These are phyloP conservation scores for Nigrospora sphaerica DNA, from an alignment of 2,329 filamentous ascomycete species.

Conservation along the genomic window DNA sequence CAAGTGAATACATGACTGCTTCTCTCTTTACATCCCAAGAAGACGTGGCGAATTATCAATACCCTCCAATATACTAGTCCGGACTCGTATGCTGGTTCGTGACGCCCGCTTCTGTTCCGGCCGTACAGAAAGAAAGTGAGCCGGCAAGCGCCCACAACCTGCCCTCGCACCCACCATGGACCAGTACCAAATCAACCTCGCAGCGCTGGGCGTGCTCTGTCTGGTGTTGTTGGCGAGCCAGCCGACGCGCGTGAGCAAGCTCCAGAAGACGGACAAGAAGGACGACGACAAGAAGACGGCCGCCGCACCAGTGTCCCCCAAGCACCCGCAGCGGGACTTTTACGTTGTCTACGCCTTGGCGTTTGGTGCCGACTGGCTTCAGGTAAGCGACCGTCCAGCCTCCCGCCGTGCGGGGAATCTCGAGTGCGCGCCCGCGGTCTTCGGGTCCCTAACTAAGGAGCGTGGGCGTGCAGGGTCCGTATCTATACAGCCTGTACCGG, in stretches of 20 bases:
- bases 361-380: conserved; percentile 37
- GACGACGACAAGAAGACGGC: conserved; percentile 6
- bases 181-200: conserved; percentile 16
- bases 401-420: too few relatives aligned
- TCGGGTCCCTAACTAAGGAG: too few relatives aligned
- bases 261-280: conserved; percentile 7
- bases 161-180: conserved; percentile 4
- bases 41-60: too few relatives aligned
- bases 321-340: conserved; percentile 30
- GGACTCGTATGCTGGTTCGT: too few relatives aligned
- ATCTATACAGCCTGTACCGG: conserved; percentile 19
- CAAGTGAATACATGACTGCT: too few relatives aligned
- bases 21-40: too few relatives aligned
- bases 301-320: conserved; percentile 4
- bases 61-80: too few relatives aligned
- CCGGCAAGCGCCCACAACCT: conserved; percentile 1
- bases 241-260: conserved; percentile 14
- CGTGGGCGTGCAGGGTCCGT: conserved; percentile 12
- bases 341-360: conserved; percentile 35
- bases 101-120: too few relatives aligned
- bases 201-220: conserved; percentile 13
- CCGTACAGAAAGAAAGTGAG: neutral
- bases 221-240: conserved; percentile 16
- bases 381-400: conserved; percentile 18
- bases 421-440: too few relatives aligned